Evolutionary conservation across 768 basidiomycete genomes (phyloP), one percentile per base, ranked within the genome.

Genomic region (Rhodosporidiobolus odoratus): DNA sequence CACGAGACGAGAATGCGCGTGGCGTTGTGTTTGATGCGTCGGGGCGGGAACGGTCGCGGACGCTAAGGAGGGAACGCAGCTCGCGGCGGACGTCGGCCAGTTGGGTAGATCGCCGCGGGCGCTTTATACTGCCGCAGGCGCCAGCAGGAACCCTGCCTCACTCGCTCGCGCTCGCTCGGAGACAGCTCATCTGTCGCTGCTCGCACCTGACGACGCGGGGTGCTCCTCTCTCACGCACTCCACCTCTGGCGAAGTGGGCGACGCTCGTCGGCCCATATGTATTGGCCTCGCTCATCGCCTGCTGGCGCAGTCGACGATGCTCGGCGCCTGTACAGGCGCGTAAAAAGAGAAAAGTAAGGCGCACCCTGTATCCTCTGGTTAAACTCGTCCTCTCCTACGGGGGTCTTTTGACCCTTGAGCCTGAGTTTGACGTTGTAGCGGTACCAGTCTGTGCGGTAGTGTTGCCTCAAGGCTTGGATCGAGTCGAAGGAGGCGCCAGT

Each of bases 401-500:
- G 79, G 30, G 82, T 75, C 2, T 53, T 81, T 16, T 85, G 84
- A 10, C 88, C 88, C 60, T 83, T 81, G 37, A 75, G 53, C 40
- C 66, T 70, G 58, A 92, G 81, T 80, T 95, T 96, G 75, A 93
- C 90, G 79, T 98, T 98, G 81, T 95, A 98, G 67, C 93, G 86
- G 83, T 99, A 95, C 96, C 95, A 98, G 80, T 99, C 95, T 16
- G 90, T 91, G 75, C 87, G 86, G 79, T 90, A 96, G 80, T 98
- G 95, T 2, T 81, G 79, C 60, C 93, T 84, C 76, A 97, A 92
- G 68, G 89, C 89, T 41, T 89, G 86, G 10, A 98, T 84, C 66
- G 88, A 87, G 19, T 81, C 73, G 73, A 98, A 97, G 0, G 80
- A 76, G 4, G 85, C 83, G 8, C 87, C 89, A 7, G 75, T 73